Percentiles rank a stretch among this genome's conserved stretches.
Evolutionary conservation across 2,329 filamentous ascomycete genomes (phyloP).

Genomic region (Macrophomina phaseolina): DNA sequence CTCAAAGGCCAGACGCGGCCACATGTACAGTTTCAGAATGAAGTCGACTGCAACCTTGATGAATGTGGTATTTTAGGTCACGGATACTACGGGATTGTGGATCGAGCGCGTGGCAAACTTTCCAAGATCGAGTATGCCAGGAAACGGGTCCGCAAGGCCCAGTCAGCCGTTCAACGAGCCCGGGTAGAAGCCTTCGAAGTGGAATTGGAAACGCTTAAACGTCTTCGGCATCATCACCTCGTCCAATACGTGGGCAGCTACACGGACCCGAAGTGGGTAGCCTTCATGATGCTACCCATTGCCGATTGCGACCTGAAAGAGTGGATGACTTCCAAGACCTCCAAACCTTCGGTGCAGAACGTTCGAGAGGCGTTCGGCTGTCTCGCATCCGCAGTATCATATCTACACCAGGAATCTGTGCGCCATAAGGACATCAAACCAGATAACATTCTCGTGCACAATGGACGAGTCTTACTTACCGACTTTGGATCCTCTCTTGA

Average conservation of each 20-base stretch:
- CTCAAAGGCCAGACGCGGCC: too few relatives aligned
- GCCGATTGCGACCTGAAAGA: slow-evolving; percentile 27
- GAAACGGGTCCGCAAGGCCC: not conserved
- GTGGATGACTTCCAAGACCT: not conserved
- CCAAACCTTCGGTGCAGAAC: slow-evolving; percentile 27
- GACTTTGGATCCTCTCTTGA: slow-evolving; percentile 38
- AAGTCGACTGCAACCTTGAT: not conserved
- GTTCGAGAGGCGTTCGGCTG: slow-evolving; percentile 36
- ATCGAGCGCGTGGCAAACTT: not conserved
- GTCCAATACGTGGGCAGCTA: slow-evolving; percentile 33
- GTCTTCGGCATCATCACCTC: slow-evolving; percentile 32
- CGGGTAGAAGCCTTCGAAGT: not conserved
- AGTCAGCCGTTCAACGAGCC: not conserved
- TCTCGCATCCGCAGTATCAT: slow-evolving; percentile 35
- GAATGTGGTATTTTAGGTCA: not conserved
- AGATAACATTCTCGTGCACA: slow-evolving; percentile 37
- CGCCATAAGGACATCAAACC: slow-evolving; percentile 43
- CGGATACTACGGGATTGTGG: not conserved
- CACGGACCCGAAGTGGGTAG: slow-evolving; percentile 9
- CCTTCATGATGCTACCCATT: slow-evolving; percentile 25
- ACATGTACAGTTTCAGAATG: not conserved
- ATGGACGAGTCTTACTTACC: slow-evolving; percentile 33
- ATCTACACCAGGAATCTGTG: slow-evolving; percentile 36
- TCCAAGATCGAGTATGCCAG: not conserved
- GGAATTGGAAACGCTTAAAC: slow-evolving; percentile 32